These are phyloP conservation scores for Lunularia cruciata DNA, from an alignment of 225 moss, liverwort and hornwort genomes.

Conservation along the genomic window DNA sequence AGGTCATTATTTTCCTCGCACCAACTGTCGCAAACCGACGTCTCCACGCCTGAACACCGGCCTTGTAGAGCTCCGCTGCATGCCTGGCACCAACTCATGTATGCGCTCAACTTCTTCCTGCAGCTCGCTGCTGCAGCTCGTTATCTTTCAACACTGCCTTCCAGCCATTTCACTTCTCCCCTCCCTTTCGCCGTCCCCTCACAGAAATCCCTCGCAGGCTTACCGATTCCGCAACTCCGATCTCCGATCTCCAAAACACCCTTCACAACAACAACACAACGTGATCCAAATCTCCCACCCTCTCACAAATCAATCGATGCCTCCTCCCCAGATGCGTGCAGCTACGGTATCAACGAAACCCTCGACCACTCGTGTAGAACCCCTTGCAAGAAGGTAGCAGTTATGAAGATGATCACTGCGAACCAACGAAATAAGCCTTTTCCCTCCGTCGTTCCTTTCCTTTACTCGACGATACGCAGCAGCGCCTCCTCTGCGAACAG, in stretches of 20 bases:
- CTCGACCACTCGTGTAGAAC: not conserved
- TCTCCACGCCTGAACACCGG: constrained; percentile 45
- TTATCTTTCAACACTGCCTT: constrained; percentile 62
- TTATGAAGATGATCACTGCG: not conserved
- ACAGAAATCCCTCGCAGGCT: not conserved
- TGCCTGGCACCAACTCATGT: constrained; percentile 68
- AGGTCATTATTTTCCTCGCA: constrained; percentile 49
- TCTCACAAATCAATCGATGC: not conserved
- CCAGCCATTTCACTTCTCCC: constrained; percentile 83
- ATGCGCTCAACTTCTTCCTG: constrained; percentile 78
- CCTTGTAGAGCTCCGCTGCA: constrained; percentile 52
- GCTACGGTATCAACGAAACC: constrained; percentile 5
- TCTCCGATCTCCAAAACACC: not conserved
- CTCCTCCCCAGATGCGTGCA: not conserved
- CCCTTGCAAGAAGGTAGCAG: constrained; percentile 25
- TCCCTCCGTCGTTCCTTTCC: too few species aligned
- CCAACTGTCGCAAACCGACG: constrained; percentile 40
- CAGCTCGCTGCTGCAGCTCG: constrained; percentile 49
- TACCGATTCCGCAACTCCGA: not conserved
- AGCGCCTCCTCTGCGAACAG: too few species aligned
- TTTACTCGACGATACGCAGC: too few species aligned
- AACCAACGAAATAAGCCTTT: not conserved
- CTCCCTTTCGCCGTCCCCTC: constrained; percentile 61
- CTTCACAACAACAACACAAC: not conserved
- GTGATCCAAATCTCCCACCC: not conserved